Evolutionary conservation across 306 rosid species (phyloP), one percentile per base, ranked within the genome.

Genomic region (Argentina anserina): DNA sequence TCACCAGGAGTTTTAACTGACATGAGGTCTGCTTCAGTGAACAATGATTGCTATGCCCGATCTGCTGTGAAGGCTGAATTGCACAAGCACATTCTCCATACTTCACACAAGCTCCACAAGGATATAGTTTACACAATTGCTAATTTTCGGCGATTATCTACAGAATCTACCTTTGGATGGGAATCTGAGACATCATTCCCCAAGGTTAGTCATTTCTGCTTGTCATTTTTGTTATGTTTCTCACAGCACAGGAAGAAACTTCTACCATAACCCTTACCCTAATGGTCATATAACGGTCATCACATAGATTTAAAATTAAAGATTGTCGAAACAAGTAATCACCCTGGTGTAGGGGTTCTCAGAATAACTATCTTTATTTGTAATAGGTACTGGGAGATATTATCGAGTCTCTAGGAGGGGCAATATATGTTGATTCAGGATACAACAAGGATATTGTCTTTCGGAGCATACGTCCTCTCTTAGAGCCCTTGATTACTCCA

Each of bases 371-470:
- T 13, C 5, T 60, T 15, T 58, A 7, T 78, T 70, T 65, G 50
- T 65, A 50, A 67, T 61, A 93, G 96, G 98, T 90, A 31, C 90
- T 93, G 29, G 97, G 86, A 50, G 98, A 93, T 77, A 75, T 93
- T 5, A 81, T 93, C 2, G 96, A 93, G 82, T 90, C 98, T 80
- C 58, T 93, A 45, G 96, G 90, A 12, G 97, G 97, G 61, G 96
- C 98, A 52, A 84, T 93, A 61, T 72, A 78, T 28, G 90, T 93
- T 12, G 97, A 93, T 74, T 89, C 98, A 0, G 86, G 86, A 21
- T 89, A 79, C 80, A 36, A 79, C 3, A 75, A 87, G 72, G 88
- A 86, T 14, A 39, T 20, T 12, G 92, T 90, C 47, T 86, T 85
- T 78, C 41, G 64, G 70, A 84, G 97, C 65, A 83, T 90, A 59